A percentile compares a stretch with the other conserved stretches of the same genome.
These are phyloP conservation scores for Argentina anserina DNA, from an alignment of 306 rosid genomes.

Conservation along the genomic window DNA sequence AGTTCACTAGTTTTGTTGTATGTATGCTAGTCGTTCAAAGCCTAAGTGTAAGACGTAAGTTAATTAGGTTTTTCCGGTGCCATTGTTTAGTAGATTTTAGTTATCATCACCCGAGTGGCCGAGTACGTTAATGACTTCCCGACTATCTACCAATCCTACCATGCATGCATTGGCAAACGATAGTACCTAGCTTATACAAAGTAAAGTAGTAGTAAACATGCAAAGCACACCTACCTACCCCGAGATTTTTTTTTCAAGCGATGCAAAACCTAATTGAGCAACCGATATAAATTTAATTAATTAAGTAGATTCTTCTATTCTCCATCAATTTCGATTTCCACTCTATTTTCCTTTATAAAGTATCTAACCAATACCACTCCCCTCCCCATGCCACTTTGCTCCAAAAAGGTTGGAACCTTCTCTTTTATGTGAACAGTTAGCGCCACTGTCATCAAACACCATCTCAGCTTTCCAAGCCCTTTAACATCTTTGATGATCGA, in stretches of 20 bases:
- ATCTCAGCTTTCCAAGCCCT: background rate
- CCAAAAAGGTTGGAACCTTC: background rate
- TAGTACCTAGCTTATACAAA: background rate
- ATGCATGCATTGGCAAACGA: background rate
- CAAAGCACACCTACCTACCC: background rate
- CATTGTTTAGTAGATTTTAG: background rate
- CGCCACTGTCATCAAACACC: background rate
- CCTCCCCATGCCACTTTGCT: background rate
- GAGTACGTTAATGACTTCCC: background rate
- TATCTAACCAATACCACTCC: background rate
- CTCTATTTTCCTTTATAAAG: background rate
- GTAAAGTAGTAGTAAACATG: too few species aligned
- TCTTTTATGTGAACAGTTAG: background rate
- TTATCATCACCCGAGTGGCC: background rate
- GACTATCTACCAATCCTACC: background rate
- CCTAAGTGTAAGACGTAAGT: background rate
- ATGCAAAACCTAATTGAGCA: background rate
- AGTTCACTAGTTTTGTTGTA: background rate
- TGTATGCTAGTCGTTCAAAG: background rate
- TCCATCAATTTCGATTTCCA: background rate
- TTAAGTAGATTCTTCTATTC: background rate
- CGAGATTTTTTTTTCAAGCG: background rate
- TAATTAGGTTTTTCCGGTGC: background rate
- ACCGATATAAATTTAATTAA: background rate
- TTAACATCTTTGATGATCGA: background rate